Evolutionary conservation across 2,329 filamentous ascomycete genomes (phyloP).

Genomic region (Rosellinia necatrix): DNA sequence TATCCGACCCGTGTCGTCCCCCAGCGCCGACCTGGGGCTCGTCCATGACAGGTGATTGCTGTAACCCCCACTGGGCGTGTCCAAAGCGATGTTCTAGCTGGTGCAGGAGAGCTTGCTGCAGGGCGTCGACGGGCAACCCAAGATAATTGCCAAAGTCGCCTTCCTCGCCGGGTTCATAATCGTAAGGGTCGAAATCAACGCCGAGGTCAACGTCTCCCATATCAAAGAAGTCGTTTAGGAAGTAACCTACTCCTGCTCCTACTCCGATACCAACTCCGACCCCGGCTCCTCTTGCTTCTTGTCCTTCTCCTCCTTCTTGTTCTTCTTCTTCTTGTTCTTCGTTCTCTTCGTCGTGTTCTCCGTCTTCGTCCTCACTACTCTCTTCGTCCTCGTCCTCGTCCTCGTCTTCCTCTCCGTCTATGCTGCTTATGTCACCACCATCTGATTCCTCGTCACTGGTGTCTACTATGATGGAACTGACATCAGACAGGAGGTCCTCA

Average conservation of each 20-base stretch:
- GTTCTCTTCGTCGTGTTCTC: not conserved
- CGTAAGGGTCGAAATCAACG: slow-evolving; percentile 13
- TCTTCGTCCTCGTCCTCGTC: slow-evolving; percentile 2
- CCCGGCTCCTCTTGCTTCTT: too few relatives aligned
- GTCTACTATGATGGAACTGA: not conserved
- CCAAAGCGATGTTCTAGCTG: slow-evolving; percentile 16
- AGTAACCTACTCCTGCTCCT: too few relatives aligned
- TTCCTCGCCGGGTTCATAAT: slow-evolving; percentile 25
- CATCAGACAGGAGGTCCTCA: slow-evolving; percentile 1
- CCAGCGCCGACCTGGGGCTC: not conserved
- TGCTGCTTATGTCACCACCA: not conserved
- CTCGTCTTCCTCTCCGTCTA: slow-evolving; percentile 4
- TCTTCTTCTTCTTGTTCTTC: not conserved
- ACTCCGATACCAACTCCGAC: too few relatives aligned
- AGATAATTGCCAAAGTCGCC: slow-evolving; percentile 22
- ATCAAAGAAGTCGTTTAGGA: slow-evolving; percentile 13
- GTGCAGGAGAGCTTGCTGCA: slow-evolving; percentile 16
- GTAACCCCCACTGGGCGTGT: slow-evolving; percentile 13
- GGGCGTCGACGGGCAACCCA: slow-evolving; percentile 12
- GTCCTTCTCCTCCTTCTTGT: too few relatives aligned
- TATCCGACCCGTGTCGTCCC: slow-evolving; percentile 4
- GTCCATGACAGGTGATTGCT: slow-evolving; percentile 14
- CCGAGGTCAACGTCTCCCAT: slow-evolving; percentile 18
- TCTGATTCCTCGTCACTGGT: slow-evolving; percentile 3
- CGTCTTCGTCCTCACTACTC: not conserved